These are phyloP conservation scores for Solanum corneliomulleri DNA, from an alignment of 257 asterid species.

Conservation along the genomic window DNA sequence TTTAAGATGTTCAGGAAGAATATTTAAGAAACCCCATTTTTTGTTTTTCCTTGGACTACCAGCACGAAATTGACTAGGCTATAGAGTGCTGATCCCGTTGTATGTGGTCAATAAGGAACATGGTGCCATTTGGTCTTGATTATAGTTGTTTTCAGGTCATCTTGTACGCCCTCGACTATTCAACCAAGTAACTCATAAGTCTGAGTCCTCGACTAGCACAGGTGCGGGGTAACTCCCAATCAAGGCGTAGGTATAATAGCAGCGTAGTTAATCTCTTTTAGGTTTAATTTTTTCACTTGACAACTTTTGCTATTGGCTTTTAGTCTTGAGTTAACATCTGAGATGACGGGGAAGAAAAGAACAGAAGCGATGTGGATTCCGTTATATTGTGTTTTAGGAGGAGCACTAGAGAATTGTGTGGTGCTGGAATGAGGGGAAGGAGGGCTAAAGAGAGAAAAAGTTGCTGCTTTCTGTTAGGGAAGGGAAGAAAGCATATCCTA, in stretches of 20 bases:
- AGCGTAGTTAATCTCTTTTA: not conserved
- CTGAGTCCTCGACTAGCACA: not conserved
- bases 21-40: not conserved
- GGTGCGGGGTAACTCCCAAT: not conserved
- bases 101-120: not conserved
- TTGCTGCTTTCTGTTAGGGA: not conserved
- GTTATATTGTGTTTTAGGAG: not conserved
- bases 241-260: not conserved
- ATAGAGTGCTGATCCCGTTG: not conserved
- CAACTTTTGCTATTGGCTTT: not conserved
- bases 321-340: not conserved
- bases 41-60: not conserved
- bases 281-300: not conserved
- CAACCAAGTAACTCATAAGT: not conserved
- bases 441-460: not conserved
- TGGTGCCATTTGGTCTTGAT: not conserved
- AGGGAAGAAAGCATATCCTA: not conserved
- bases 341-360: not conserved
- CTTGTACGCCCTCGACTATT: not conserved
- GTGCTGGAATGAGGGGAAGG: not conserved
- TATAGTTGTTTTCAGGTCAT: not conserved
- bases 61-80: not conserved
- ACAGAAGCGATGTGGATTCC: not conserved
- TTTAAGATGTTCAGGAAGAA: not conserved
- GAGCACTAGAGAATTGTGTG: not conserved